phyloP scores from a whole-genome alignment of 495 filamentous ascomycete genomes.

The Beverwykella pulmonaria region DNA sequence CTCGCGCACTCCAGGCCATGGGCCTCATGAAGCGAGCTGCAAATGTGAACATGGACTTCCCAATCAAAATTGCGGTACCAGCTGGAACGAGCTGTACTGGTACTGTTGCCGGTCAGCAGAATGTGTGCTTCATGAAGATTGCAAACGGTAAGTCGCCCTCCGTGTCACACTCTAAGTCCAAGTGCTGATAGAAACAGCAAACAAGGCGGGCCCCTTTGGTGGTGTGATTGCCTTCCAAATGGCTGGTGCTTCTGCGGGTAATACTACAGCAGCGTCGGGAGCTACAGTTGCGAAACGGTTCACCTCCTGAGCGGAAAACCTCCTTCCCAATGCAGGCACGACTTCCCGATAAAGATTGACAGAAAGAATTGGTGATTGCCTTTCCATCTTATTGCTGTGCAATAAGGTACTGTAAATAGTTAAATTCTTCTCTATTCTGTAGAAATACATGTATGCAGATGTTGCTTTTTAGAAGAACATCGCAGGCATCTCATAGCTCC shows the following conservation, averaged over 20 bases:
- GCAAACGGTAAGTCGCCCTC: slow-evolving; percentile 6
- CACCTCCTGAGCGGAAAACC: no score
- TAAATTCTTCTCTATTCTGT: no score
- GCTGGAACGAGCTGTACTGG: slow-evolving; percentile 7
- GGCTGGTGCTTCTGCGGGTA: not conserved
- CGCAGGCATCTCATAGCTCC: no score
- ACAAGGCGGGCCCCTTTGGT: slow-evolving; percentile 20
- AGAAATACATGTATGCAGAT: no score
- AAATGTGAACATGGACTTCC: slow-evolving; percentile 20
- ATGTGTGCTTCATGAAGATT: slow-evolving; percentile 29
- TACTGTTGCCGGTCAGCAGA: slow-evolving; percentile 11
- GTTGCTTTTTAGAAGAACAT: no score
- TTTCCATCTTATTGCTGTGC: no score
- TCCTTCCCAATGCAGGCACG: no score
- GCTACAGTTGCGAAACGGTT: not conserved
- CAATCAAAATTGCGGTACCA: slow-evolving; percentile 7
- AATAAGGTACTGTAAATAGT: no score
- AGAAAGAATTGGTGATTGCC: no score
- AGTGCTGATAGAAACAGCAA: slow-evolving; percentile 8
- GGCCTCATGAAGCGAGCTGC: slow-evolving; percentile 11
- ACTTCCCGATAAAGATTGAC: no score
- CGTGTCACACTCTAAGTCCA: no score
- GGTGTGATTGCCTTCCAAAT: slow-evolving; percentile 21
- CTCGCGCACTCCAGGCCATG: not conserved
- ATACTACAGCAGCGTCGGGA: not conserved